Evolutionary conservation across 768 basidiomycete species (phyloP), one percentile per base, ranked within the genome.

Genomic region (Amanita thiersii): DNA sequence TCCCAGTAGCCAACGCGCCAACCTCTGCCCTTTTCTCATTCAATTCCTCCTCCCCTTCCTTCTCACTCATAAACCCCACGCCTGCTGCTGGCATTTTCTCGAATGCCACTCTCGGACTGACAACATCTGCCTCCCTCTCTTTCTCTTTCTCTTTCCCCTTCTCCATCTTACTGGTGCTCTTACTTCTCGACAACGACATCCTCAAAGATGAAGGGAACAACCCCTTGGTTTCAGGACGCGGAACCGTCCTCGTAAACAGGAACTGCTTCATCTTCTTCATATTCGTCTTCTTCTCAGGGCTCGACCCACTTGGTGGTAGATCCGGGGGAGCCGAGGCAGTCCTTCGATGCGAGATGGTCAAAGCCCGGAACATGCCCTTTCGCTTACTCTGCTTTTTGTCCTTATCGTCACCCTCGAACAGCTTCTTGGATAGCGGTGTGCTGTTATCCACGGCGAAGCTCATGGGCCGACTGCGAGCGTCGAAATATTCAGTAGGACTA

Each of bases 221-320:
- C 2, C 42, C 42, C 4, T 26, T 23, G 11, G 37, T 35, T 11
- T 43, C 26, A 5, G 42, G 42, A 4, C 42, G 42, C 2, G 42
- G 42, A 37, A 43, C 42, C 3, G 42, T 43, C 19, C 42, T 43
- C 34, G 42, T 43, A 26, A 43, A 43, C 26, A 43, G 20, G 24
- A 43, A 43, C 4, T 15, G 34, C 15, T 35, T 30, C 42, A 43
- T 43, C 24, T 43, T 43, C 19, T 43, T 43, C 17, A 43, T 37
- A 26, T 35, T 43, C 32, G 37, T 24, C 25, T 43, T 43, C 19
- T 9, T 33, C 12, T 43, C 42, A 2, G 42, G 26, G 34, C 34
- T 36, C 25, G 25, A 26, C 1, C 23, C 42, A 25, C 25, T 23
- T 28, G 14, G n/a, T 42, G 10, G 15, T 20, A 10, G 34, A 34